Evolutionary conservation across 345 rosid species (phyloP), one percentile per base, ranked within the genome.

Genomic region (Linum tenue): DNA sequence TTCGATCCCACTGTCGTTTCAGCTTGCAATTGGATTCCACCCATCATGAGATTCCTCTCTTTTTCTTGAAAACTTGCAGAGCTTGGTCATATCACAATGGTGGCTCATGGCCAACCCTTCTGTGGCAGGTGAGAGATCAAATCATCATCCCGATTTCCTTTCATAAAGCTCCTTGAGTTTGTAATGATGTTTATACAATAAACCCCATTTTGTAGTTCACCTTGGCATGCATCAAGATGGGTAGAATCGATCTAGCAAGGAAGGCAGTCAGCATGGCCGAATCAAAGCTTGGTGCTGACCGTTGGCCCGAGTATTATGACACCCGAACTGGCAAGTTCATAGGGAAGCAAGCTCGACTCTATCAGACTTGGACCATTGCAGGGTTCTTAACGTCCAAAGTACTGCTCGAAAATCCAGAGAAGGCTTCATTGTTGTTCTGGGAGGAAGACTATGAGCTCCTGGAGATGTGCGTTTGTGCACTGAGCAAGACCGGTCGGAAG

Each of bases 21-120:
- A 64, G 7, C 60, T 57, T 35, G n/a, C 6, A 67, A n/a, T 41
- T 59, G 51, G 61, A 5, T 4, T 64, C 2, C 14, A 48, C 17
- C 15, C 62, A 22, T 65, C 12, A 67, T 42, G 17, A 67, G 5
- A 8, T 16, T 56, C 5, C 7, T 40, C 50, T 51, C 64, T 31
- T n/a, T 16, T 64, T 67, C 57, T 53, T 66, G 70, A 59, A 73
- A 62, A 39, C 62, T 69, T 76, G 70, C 86, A 94, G 97, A 64
- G 88, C 97, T 65, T 94, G 99, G 99, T 94, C 99, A 16, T 94
- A 94, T 84, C 99, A 94, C 72, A 94, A 94, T 72, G 86, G 96
- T 59, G 99, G 97, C 72, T 90, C 99, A 37, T 90, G 99, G 99
- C 99, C 97, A 3, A 84, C 97, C 2, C 95, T 94, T 70, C 83